Evolutionary conservation across 2,329 filamentous ascomycete genomes (phyloP).

Genomic region (Diaporthe sp.): DNA sequence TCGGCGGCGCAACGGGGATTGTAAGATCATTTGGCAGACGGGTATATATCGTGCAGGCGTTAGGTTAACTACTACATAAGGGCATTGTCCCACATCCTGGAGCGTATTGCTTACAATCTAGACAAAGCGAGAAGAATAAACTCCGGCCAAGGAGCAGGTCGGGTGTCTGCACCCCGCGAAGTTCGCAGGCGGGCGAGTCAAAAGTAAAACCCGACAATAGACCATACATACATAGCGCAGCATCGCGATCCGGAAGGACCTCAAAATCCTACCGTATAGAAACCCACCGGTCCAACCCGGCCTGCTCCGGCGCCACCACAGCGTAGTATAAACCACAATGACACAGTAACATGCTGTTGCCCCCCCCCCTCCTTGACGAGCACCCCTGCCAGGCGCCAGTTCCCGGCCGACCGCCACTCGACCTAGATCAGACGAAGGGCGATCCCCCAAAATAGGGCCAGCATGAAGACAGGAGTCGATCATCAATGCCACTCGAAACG

Average conservation of each 20-base stretch:
- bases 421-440: conserved; percentile 10
- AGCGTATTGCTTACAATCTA: not conserved
- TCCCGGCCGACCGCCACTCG: not conserved
- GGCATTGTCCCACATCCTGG: not conserved
- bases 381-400: conserved; percentile 13
- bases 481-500: conserved; percentile 33
- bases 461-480: conserved; percentile 30
- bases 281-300: not conserved
- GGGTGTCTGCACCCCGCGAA: not conserved
- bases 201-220: conserved; percentile 4
- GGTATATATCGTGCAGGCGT: not conserved
- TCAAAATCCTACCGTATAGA: not conserved
- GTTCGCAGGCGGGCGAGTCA: not conserved
- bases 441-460: conserved; percentile 2
- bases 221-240: not conserved
- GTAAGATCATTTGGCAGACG: not conserved
- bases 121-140: not conserved
- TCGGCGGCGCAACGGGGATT: not conserved
- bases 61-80: not conserved
- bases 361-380: not conserved
- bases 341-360: not conserved
- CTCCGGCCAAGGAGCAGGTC: not conserved
- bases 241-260: not conserved
- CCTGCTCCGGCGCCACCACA: not conserved
- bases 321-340: not conserved